Conservation (phyloP, 106 monocot species). For the Alisma plantagoaquatica region DNA sequence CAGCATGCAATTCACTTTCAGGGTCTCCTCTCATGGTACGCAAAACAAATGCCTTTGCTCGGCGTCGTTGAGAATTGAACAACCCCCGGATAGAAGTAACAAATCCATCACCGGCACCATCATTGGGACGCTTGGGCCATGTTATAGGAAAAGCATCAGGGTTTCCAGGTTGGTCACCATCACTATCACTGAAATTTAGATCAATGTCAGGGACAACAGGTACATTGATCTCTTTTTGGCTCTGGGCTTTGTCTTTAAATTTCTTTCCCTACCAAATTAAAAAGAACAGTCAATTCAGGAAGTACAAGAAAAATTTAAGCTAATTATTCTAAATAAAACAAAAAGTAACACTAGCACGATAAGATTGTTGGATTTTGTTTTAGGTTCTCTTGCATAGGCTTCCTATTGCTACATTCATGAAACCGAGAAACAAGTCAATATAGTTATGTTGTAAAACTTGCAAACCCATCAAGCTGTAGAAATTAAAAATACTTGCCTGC, state of each 20-base stretch:
- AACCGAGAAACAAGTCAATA: neutral
- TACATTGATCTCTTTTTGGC: constrained; percentile 34
- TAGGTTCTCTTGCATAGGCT: no score
- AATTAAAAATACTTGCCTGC: constrained; percentile 50
- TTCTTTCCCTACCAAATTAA: constrained; percentile 66
- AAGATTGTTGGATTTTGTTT: neutral
- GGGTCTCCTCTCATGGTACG: constrained; percentile 85
- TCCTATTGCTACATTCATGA: neutral
- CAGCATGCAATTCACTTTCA: constrained; percentile 56
- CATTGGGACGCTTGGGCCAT: constrained; percentile 48
- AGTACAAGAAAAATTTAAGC: neutral
- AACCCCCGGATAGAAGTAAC: constrained; percentile 87
- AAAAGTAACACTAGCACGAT: no score
- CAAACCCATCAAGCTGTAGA: neutral
- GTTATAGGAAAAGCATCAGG: constrained; percentile 40
- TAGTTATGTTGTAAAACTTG: neutral
- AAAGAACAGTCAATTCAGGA: neutral
- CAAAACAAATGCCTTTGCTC: constrained; percentile 75
- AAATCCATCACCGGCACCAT: constrained; percentile 97
- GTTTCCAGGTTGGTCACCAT: constrained; percentile 48
- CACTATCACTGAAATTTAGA: constrained; percentile 72
- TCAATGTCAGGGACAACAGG: constrained; percentile 43
- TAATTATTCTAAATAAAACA: neutral
- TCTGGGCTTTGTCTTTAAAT: constrained; percentile 83
- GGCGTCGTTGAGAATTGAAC: constrained; percentile 85